phyloP scores from a whole-genome alignment of 306 rosid species.

The Acacia melanoxylon region DNA sequence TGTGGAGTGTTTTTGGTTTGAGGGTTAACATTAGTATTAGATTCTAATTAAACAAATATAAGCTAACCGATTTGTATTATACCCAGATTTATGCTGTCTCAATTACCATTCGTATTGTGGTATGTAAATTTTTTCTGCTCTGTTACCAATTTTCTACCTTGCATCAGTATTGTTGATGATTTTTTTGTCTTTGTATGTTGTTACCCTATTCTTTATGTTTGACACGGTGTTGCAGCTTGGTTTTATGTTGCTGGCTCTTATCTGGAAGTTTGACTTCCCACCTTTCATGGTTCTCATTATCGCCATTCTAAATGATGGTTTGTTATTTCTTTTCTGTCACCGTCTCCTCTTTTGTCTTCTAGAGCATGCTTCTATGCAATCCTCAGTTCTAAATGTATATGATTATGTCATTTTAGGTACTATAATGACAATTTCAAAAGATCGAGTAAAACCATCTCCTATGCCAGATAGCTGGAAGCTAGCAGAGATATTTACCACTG shows the following conservation, averaged over 20 bases:
- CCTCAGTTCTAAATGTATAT: not conserved
- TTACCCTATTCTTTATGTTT: constrained; percentile 26
- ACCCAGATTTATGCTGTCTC: constrained; percentile 97
- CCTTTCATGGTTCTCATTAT: constrained; percentile 99
- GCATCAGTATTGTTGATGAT: constrained; percentile 3
- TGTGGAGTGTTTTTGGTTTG: not conserved
- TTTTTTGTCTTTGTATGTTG: constrained; percentile 21
- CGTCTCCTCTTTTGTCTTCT: not conserved
- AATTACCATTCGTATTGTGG: constrained; percentile 98
- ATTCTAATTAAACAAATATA: not conserved
- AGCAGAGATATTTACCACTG: constrained; percentile 91
- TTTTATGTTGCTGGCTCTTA: constrained; percentile 94
- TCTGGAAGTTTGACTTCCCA: constrained; percentile 96
- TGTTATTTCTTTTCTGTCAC: constrained; percentile 41
- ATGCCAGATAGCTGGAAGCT: constrained; percentile 99
- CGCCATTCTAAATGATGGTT: constrained; percentile 96
- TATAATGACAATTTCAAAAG: constrained; percentile 97
- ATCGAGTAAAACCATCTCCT: constrained; percentile 95
- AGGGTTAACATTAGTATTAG: not conserved
- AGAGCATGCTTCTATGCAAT: constrained; percentile 14
- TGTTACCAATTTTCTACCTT: constrained; percentile 4
- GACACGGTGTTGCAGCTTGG: constrained; percentile 76
- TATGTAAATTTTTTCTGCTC: constrained; percentile 42
- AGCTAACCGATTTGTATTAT: constrained; percentile 25
- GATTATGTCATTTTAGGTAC: constrained; percentile 60